Evolutionary conservation across 1,284 basidiomycete species (phyloP), one percentile per base, ranked within the genome.

Genomic region (Ceratobasidium sp.): DNA sequence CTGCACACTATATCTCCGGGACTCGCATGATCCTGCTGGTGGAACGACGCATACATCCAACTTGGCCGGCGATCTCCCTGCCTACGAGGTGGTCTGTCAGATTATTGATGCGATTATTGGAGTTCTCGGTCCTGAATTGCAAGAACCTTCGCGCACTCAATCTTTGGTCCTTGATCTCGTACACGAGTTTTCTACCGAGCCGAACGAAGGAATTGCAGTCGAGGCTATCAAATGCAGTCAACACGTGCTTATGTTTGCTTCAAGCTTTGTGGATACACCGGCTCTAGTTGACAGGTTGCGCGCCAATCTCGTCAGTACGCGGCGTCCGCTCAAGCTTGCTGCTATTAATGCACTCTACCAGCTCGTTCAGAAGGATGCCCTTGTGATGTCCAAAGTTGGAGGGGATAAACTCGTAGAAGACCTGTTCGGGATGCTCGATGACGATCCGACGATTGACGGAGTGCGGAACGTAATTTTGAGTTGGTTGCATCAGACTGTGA

Each of bases 321-420:
- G 94, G 18, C 88, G 95, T 33, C 93, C 95, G 4, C 90, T 98
- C 79, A 98, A 97, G 86, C 90, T 97, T 5, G 96, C 97, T 0
- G 95, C 97, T 0, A 97, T 98, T 84, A 96, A 97, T 82, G 96
- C 95, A 0, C 88, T 99, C 23, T 99, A 99, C 84, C 97, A 99
- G 84, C 94, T 99, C 26, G 97, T 99, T 0, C 98, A 99, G 86
- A 93, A 96, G 79, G 96, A 99, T 85, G 97, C 97, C 0, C 85
- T 97, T 3, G 88, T 93, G 4, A 95, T 99, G 90, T 98, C 96
- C 18, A 94, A 94, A 82, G 86, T 99, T 1, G 98, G 98, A 20
- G 98, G 98, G 1, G 97, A 99, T 85, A 90, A 90, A 67, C 89
- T 99, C 9, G 98, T 99, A 0, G 96, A 97, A 83, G 95, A 98